Percentiles rank a stretch among this genome's conserved stretches.
Evolutionary conservation across 768 basidiomycete genomes (phyloP).

Genomic region (Panaeolus cyanescens): DNA sequence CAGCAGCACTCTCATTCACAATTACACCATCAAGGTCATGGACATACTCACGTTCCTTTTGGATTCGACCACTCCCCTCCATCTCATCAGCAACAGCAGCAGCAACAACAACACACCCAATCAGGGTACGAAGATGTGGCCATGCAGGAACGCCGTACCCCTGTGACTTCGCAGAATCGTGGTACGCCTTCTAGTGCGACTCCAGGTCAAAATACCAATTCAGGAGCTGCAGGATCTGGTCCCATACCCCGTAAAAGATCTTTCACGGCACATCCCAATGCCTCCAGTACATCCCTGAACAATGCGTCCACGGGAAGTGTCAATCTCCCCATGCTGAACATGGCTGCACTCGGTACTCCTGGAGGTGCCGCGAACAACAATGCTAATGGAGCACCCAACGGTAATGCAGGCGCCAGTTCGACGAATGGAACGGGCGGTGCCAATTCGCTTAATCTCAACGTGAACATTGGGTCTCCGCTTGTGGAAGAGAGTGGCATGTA

Average conservation of each 20-base stretch:
- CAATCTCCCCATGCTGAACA: background rate
- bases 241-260: slow-evolving; percentile 71
- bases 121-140: background rate
- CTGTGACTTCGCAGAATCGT: slow-evolving; percentile 16
- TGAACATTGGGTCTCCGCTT: slow-evolving; percentile 28
- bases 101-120: background rate
- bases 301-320: slow-evolving; percentile 6
- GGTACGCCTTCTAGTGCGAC: slow-evolving; percentile 49
- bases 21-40: background rate
- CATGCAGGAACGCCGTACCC: slow-evolving; percentile 2
- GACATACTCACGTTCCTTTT: slow-evolving; percentile 46
- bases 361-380: slow-evolving; percentile 3
- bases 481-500: slow-evolving; percentile 41
- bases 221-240: slow-evolving; percentile 31
- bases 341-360: background rate
- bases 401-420: slow-evolving; percentile 5
- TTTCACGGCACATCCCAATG: slow-evolving; percentile 53
- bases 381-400: slow-evolving; percentile 3
- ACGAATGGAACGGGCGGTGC: slow-evolving; percentile 2
- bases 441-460: slow-evolving; percentile 14
- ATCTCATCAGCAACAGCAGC: background rate
- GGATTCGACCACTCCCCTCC: slow-evolving; percentile 29
- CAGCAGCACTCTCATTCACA: slow-evolving; percentile 41
- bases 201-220: slow-evolving; percentile 21
- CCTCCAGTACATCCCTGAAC: slow-evolving; percentile 26